These are phyloP conservation scores for Sugiyamaella americana DNA, from an alignment of 805 yeast species.

Conservation along the genomic window DNA sequence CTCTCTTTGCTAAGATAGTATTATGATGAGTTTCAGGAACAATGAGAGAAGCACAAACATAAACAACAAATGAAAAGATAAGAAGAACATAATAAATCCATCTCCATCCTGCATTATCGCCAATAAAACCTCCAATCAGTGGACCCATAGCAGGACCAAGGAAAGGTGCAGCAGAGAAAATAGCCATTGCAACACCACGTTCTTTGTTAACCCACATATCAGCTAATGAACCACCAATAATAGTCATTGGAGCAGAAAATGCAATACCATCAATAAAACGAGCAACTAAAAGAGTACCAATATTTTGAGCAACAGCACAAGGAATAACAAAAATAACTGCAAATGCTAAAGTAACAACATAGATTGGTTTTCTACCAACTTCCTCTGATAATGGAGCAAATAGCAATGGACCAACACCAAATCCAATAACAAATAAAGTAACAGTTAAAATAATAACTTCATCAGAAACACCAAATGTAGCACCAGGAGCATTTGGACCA, in stretches of 20 bases:
- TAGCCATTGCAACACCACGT: constrained; percentile 64
- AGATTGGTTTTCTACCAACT: constrained; percentile 51
- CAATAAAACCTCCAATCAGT: constrained; percentile 52
- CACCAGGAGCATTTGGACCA: constrained; percentile 23
- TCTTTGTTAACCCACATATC: constrained; percentile 59
- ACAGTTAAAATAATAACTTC: constrained; percentile 59
- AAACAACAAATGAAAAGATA: constrained; percentile 55
- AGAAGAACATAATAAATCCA: constrained; percentile 66
- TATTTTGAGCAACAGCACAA: constrained; percentile 51
- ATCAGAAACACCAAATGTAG: constrained; percentile 44
- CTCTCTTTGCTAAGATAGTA: constrained; percentile 45
- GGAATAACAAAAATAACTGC: constrained; percentile 46
- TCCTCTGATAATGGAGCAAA: constrained; percentile 58
- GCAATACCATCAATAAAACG: constrained; percentile 66
- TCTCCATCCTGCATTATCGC: constrained; percentile 57
- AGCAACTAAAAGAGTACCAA: constrained; percentile 57
- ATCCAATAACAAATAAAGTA: constrained; percentile 52
- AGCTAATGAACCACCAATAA: constrained; percentile 72
- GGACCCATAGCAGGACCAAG: constrained; percentile 59
- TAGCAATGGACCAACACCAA: constrained; percentile 57
- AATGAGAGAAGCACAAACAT: constrained; percentile 39
- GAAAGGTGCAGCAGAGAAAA: constrained; percentile 58
- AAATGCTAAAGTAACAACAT: constrained; percentile 42
- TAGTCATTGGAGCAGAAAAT: constrained; percentile 68
- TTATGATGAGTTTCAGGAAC: constrained; percentile 65